These are phyloP conservation scores for Lasiodiplodia theobromae DNA, from an alignment of 2,329 filamentous ascomycete species.

Conservation along the genomic window DNA sequence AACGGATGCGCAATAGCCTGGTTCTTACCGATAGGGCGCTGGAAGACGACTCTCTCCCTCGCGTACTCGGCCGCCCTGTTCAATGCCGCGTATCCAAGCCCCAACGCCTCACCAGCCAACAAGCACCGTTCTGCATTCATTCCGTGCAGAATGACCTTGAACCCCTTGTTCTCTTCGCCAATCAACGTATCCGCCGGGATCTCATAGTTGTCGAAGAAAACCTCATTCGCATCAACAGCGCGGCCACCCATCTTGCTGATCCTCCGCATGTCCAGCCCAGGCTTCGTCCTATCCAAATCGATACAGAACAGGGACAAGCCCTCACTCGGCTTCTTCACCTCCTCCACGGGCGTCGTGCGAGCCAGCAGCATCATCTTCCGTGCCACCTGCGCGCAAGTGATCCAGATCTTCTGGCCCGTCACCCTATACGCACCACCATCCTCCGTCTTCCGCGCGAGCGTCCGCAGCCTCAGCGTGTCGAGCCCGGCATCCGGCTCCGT, in stretches of 20 bases:
- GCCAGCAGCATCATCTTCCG: constrained; percentile 84
- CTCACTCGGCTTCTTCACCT: constrained; percentile 73
- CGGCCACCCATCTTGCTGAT: constrained; percentile 88
- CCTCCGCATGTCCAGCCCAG: constrained; percentile 70
- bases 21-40: constrained; percentile 65
- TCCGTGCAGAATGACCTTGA: constrained; percentile 68
- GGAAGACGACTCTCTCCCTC: constrained; percentile 60
- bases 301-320: constrained; percentile 84
- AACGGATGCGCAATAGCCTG: constrained; percentile 67
- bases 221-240: constrained; percentile 83
- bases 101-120: constrained; percentile 77
- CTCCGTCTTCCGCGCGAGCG: constrained; percentile 61
- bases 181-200: constrained; percentile 71
- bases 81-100: constrained; percentile 75
- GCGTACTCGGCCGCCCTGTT: constrained; percentile 55
- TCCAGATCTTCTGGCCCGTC: constrained; percentile 87
- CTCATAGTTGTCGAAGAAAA: constrained; percentile 82
- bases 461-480: constrained; percentile 75
- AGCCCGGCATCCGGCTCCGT: constrained; percentile 85
- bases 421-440: constrained; percentile 70
- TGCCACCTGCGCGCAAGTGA: constrained; percentile 83
- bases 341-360: constrained; percentile 73
- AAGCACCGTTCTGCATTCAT: constrained; percentile 59
- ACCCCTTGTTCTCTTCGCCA: constrained; percentile 76
- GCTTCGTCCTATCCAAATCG: constrained; percentile 66